Conservation (phyloP, 2,329 filamentous ascomycete genomes). For the Tolypocladium pustulatum region DNA sequence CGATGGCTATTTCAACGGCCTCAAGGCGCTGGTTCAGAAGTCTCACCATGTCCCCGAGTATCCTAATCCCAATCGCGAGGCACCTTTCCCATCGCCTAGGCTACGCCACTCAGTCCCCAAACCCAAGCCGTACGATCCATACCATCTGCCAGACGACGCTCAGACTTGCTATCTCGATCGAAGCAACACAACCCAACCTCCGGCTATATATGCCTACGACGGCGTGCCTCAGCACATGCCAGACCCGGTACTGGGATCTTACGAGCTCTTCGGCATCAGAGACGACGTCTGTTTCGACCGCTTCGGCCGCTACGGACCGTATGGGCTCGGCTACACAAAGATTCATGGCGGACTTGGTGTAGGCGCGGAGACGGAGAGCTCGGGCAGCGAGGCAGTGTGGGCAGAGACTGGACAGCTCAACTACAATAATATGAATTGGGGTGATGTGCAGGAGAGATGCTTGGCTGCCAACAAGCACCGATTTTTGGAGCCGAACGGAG, state of each 20-base stretch:
- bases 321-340: constrained; percentile 72
- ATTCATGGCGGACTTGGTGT: constrained; percentile 62
- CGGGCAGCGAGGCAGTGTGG: constrained; percentile 55
- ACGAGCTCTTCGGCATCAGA: constrained; percentile 60
- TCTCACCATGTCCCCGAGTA: constrained; percentile 63
- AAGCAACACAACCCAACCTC: constrained; percentile 43
- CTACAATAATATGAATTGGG: constrained; percentile 46
- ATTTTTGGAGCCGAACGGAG: constrained; percentile 32
- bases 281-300: constrained; percentile 82
- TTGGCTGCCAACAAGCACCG: constrained; percentile 52
- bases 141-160: constrained; percentile 48
- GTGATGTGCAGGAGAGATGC: constrained; percentile 40
- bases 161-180: constrained; percentile 54
- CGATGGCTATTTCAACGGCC: constrained; percentile 68
- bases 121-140: constrained; percentile 53
- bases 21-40: constrained; percentile 57
- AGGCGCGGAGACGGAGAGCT: constrained; percentile 59
- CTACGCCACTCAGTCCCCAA: constrained; percentile 28
- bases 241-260: constrained; percentile 66
- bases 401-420: constrained; percentile 42
- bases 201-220: constrained; percentile 56
- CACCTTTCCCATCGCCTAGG: constrained; percentile 21
- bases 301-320: constrained; percentile 74
- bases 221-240: constrained; percentile 70
- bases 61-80: constrained; percentile 34